phyloP scores from a whole-genome alignment of 1,139 yeast species.

The Geotrichum klebahnii region DNA sequence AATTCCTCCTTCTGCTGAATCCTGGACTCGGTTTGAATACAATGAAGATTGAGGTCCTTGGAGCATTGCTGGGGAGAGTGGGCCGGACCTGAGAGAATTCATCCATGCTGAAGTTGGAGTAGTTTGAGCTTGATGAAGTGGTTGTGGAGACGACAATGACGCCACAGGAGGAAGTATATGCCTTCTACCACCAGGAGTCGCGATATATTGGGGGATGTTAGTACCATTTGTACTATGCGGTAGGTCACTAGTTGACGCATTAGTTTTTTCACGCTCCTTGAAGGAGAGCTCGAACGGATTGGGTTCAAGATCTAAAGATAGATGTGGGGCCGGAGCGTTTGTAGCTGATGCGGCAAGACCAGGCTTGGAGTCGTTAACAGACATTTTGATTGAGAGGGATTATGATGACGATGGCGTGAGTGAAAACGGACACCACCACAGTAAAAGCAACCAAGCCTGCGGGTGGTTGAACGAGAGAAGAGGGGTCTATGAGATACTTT shows the following conservation, averaged over 20 bases:
- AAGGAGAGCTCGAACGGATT: constrained; percentile 95
- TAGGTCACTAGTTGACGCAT: not conserved
- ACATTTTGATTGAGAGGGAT: no score
- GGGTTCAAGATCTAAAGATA: constrained; percentile 73
- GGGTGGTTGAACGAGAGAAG: no score
- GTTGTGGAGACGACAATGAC: constrained; percentile 38
- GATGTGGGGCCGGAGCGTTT: constrained; percentile 7
- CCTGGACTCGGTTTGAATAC: constrained; percentile 5
- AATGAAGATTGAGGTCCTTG: constrained; percentile 32
- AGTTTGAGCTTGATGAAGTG: constrained; percentile 26
- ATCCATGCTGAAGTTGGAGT: constrained; percentile 30
- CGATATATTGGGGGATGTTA: constrained; percentile 21
- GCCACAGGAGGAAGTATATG: constrained; percentile 39
- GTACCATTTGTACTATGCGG: not conserved
- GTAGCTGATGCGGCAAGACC: no score
- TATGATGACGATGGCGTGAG: no score
- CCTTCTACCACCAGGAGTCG: constrained; percentile 35
- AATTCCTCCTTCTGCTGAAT: not conserved
- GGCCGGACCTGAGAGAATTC: constrained; percentile 34
- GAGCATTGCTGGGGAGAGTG: constrained; percentile 37
- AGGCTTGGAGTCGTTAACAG: no score
- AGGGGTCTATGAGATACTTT: no score
- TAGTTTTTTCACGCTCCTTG: constrained; percentile 50
- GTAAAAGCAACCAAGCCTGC: no score
- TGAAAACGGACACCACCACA: no score